phyloP scores from a whole-genome alignment of 1,139 yeast genomes.

The Kurtzmaniella quercitrusa region DNA sequence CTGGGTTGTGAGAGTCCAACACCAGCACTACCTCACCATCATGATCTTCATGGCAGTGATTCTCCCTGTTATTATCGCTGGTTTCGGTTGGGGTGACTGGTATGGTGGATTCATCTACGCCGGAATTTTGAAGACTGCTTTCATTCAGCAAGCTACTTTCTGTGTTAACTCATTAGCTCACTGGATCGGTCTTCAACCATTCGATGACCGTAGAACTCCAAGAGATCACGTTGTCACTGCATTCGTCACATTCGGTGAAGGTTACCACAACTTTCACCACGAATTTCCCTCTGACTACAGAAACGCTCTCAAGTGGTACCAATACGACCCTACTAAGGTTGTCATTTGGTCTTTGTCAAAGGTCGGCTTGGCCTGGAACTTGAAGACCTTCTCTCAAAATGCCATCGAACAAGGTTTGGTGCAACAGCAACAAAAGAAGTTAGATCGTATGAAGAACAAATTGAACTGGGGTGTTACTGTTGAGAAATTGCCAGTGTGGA shows the following conservation, averaged over 20 bases:
- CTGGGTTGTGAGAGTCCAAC: constrained; percentile 90
- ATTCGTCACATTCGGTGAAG: constrained; percentile 94
- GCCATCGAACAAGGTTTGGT: constrained; percentile 95
- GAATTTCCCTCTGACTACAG: constrained; percentile 98
- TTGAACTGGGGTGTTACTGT: constrained; percentile 93
- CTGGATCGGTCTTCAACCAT: constrained; percentile 97
- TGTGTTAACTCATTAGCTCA: constrained; percentile 98
- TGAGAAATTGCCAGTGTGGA: constrained; percentile 86
- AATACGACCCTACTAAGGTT: constrained; percentile 94
- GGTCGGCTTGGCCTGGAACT: constrained; percentile 83
- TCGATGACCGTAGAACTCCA: constrained; percentile 96
- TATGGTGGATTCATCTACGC: constrained; percentile 91
- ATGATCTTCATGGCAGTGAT: constrained; percentile 67
- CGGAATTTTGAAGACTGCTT: constrained; percentile 77
- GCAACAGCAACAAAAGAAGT: constrained; percentile 95
- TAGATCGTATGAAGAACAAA: constrained; percentile 71
- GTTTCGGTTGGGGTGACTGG: constrained; percentile 82
- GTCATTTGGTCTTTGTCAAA: constrained; percentile 67
- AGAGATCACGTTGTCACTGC: constrained; percentile 96
- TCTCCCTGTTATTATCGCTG: constrained; percentile 74
- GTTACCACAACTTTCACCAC: constrained; percentile 98
- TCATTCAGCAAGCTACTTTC: constrained; percentile 96
- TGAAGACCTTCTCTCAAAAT: constrained; percentile 90
- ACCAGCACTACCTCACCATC: constrained; percentile 75
- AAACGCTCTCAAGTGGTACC: constrained; percentile 97